phyloP scores from a whole-genome alignment of 768 basidiomycete species.

The Suillus subluteus region DNA sequence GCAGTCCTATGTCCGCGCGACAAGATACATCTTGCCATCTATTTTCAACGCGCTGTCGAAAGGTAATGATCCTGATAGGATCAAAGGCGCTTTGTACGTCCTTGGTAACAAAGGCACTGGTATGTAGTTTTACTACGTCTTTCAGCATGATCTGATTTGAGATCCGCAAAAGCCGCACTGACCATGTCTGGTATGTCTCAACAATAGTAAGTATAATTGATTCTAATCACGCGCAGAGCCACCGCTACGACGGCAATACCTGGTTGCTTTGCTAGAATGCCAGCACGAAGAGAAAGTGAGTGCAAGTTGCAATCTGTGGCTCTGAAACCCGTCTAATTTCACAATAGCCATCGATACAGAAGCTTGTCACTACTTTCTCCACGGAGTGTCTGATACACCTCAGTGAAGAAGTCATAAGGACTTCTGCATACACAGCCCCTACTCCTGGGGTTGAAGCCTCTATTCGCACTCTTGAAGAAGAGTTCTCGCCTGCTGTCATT shows the following conservation, averaged over 20 bases:
- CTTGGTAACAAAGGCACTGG: conserved; percentile 74
- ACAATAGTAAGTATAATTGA: conserved; percentile 12
- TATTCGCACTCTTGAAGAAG: conserved; percentile 50
- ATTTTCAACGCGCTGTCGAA: conserved; percentile 65
- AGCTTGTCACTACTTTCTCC: conserved; percentile 60
- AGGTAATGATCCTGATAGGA: conserved; percentile 87
- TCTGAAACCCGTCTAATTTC: neutral
- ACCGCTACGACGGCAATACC: conserved; percentile 56
- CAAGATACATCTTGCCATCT: conserved; percentile 61
- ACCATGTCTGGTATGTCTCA: conserved; percentile 61
- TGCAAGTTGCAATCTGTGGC: neutral
- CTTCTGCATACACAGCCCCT: conserved; percentile 59
- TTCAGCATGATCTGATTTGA: neutral
- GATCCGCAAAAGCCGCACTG: conserved; percentile 55
- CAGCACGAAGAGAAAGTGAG: conserved; percentile 86
- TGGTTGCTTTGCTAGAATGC: conserved; percentile 68
- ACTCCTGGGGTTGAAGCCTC: conserved; percentile 51
- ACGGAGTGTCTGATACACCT: conserved; percentile 63
- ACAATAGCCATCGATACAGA: conserved; percentile 73
- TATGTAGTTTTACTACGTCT: conserved; percentile 33
- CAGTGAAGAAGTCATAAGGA: conserved; percentile 66
- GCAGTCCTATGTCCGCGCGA: conserved; percentile 75
- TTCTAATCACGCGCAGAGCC: conserved; percentile 48
- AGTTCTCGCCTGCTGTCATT: conserved; percentile 50
- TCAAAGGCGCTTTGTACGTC: conserved; percentile 92